Base-by-base conservation (phyloP, 2,329 filamentous ascomycete species). In the Arthrobotrys sinensis region DNA sequence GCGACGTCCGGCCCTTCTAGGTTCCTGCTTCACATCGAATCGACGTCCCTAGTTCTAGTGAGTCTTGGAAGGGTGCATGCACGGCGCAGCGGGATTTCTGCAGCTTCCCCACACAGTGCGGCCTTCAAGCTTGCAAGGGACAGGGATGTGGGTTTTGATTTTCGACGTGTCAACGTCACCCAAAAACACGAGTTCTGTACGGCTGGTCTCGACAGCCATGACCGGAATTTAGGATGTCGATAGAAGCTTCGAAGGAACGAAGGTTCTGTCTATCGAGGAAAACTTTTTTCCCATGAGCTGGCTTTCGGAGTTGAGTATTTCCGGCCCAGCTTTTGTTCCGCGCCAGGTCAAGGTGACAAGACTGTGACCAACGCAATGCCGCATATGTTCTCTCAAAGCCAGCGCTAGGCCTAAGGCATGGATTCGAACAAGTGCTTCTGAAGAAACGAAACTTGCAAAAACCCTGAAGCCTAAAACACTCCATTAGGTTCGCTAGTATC, bases 101-200 rank as follows among this genome's bases (percentile, higher is more conserved):
- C 67, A 71, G 40, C 38, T 71, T 66, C 69, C 69, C 62, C 69
- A 57, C 62, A 65, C 52, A n/a, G 38, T 66, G 69, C 62, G 60
- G 55, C 60, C 45, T 60, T 21, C 24, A 50, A 12, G 55, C 60
- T 34, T 60, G 14, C 24, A 50, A 12, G 38, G 28, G 36, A 52
- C 66, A 50, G 46, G 67, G 67, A 46, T 57, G 32, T 21, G 6
- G 2, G 45, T 2, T n/a, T 57, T 57, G 28, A n/a, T 53, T 8
- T 14, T 32, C 4, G 8, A 19, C n/a, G 21, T 46, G 57, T 12
- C 4, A 43, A 63, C 19, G 38, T 63, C 57, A 63, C 36, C 11
- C 19, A 28, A 16, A 40, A 43, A 14, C 32, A 36, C n/a, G 8
- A 21, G 21, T 38, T 43, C 6, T 57, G 11, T 60, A 34, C 55